Percentiles rank a stretch among this genome's conserved stretches.
Conservation (phyloP, 257 asterid species). For the Dorcoceras hygrometricum region DNA sequence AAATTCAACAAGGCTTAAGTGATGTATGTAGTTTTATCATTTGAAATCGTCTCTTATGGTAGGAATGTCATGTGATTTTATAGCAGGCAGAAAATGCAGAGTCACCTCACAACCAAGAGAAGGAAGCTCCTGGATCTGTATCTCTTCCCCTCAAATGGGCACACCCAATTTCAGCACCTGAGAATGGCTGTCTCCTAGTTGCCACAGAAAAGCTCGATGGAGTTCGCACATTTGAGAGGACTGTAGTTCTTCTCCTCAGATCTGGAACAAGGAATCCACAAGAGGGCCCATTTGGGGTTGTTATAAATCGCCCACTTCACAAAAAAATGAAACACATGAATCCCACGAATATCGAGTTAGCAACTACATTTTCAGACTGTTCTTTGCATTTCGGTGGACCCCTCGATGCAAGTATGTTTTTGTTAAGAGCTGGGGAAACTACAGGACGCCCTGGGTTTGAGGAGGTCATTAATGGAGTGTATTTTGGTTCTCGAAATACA, state of each 20-base stretch:
- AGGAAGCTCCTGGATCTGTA: constrained; percentile 33
- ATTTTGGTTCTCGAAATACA: constrained; percentile 78
- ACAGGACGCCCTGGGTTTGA: constrained; percentile 51
- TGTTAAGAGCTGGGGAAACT: constrained; percentile 56
- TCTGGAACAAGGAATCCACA: constrained; percentile 82
- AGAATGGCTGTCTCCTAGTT: constrained; percentile 86
- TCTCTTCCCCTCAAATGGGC: constrained; percentile 89
- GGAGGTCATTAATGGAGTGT: constrained; percentile 71
- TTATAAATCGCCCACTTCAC: constrained; percentile 77
- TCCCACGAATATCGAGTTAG: constrained; percentile 64
- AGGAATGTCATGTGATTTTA: constrained; percentile 22
- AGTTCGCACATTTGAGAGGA: constrained; percentile 75
- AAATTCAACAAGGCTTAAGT: constrained; percentile 5
- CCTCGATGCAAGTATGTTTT: constrained; percentile 84
- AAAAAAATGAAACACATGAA: constrained; percentile 80
- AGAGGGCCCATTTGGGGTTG: constrained; percentile 88
- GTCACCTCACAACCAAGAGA: constrained; percentile 42
- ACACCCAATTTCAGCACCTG: constrained; percentile 93
- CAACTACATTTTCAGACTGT: constrained; percentile 78
- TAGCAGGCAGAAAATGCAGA: constrained; percentile 55
- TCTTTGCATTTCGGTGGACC: constrained; percentile 93
- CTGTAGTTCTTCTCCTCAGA: constrained; percentile 83
- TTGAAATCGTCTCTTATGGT: constrained; percentile 8
- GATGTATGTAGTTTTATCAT: constrained; percentile 6
- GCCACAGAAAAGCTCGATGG: constrained; percentile 96